Base-by-base conservation (phyloP, 2,329 filamentous ascomycete genomes). In the Penicillium thymicola region DNA sequence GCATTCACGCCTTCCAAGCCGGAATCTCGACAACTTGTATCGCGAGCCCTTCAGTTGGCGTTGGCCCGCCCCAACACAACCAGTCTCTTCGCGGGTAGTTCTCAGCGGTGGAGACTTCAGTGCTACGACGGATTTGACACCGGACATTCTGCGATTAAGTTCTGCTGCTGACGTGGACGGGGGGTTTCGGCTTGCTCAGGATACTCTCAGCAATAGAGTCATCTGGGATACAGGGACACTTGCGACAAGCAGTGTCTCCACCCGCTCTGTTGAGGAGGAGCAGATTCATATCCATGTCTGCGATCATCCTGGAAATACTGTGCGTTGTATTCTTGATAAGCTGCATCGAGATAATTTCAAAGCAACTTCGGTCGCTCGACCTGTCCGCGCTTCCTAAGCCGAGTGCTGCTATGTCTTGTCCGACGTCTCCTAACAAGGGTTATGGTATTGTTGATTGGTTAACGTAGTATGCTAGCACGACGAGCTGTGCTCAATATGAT, bases 271-370 rank as follows among this genome's bases (percentile, higher is more conserved):
- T 21, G 21, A 21, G 3, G 47, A 55, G 41, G 53, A 55, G 11
- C 47, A 46, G 47, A 45, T 46, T n/a, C 47, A 51, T 51, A 45
- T 51, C 8, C 47, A 55, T 46, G 13, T 51, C n/a, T 51, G 54
- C 41, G 28, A 51, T 30, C 30, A 36, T 2, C 21, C 18, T 14
- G 38, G 23, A 0, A 45, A 14, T 50, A 5, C 21, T 16, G 8
- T 46, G 6, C 47, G 34, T n/a, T 16, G 3, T 11, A 44, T 51
- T 18, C 18, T 55, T 14, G 27, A 51, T 25, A 7, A 14, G 0
- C 41, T 51, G 32, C 25, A 27, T 21, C 34, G 25, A n/a, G 28
- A 23, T 10, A 28, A 46, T 28, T 50, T 10, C 8, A 36, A 28
- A 13, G 38, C 25, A 6, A 37, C 13, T 16, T 21, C 46, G 5